Conservation (phyloP, 371 early-diverging fungal genomes). For the Syncephalastrum monosporum region DNA sequence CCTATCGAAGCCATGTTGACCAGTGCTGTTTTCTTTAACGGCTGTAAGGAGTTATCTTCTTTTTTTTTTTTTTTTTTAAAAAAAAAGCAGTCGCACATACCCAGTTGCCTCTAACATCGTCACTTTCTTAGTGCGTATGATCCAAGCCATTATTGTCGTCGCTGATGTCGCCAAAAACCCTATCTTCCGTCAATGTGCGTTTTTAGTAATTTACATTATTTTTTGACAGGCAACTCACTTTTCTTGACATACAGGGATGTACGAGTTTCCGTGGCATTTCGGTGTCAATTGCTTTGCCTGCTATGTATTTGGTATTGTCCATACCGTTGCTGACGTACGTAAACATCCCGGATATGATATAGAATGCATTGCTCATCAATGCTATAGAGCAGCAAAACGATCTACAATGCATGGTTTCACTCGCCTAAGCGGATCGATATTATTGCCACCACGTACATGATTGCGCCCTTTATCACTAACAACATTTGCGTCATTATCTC, state of each 20-base stretch:
- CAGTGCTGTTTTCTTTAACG: conserved; percentile 26
- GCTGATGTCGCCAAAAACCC: conserved; percentile 19
- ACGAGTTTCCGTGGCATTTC: conserved; percentile 43
- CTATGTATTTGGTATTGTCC: conserved; percentile 44
- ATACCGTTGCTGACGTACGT: conserved; percentile 37
- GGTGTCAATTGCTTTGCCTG: conserved; percentile 32
- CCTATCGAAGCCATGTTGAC: conserved; percentile 40
- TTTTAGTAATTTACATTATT: background rate
- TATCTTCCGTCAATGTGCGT: conserved; percentile 28
- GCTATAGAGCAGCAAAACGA: conserved; percentile 27
- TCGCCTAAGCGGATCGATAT: conserved; percentile 22
- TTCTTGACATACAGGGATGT: conserved; percentile 19
- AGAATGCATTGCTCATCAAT: conserved; percentile 1
- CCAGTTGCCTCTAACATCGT: background rate
- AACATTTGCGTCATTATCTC: conserved; percentile 30
- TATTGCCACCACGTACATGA: conserved; percentile 17
- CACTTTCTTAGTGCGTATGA: conserved; percentile 25
- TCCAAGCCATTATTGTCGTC: conserved; percentile 24
- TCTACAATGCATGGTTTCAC: conserved; percentile 23
- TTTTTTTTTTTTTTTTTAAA: too few species aligned
- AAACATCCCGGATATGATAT: background rate
- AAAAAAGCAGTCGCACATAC: background rate
- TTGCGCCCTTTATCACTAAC: conserved; percentile 34
- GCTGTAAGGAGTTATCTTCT: conserved; percentile 32
- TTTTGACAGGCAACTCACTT: background rate